A percentile compares a stretch with the other conserved stretches of the same genome.
Conservation (phyloP, 2,329 filamentous ascomycete genomes). For the Venturia aucupariae region DNA sequence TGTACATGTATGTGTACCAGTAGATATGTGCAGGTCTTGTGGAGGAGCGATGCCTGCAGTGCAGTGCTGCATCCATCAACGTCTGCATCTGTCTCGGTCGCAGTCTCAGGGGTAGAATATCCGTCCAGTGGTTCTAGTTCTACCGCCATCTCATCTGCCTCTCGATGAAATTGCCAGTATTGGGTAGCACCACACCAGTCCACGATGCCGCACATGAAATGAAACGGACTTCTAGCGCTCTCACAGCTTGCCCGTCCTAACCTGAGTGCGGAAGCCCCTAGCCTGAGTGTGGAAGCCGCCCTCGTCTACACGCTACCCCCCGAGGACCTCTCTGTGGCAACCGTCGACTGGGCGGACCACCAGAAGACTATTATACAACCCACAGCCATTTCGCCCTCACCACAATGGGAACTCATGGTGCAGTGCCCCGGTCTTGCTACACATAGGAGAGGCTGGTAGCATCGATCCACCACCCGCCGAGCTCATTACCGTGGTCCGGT, state of each 20-base stretch:
- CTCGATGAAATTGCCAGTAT: too few species aligned
- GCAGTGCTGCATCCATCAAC: neutral
- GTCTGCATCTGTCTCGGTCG: neutral
- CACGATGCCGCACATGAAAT: neutral
- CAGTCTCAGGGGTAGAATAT: too few species aligned
- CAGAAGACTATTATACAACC: neutral
- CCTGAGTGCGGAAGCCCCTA: too few species aligned
- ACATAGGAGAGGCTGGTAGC: neutral
- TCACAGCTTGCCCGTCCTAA: too few species aligned
- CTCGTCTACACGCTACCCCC: neutral
- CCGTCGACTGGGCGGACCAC: neutral
- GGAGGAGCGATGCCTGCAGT: too few species aligned
- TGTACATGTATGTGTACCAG: too few species aligned
- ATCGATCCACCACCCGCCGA: neutral
- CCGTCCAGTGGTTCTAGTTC: too few species aligned
- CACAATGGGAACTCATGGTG: neutral
- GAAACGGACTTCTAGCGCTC: neutral
- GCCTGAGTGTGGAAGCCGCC: neutral
- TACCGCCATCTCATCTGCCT: too few species aligned
- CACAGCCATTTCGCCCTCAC: neutral
- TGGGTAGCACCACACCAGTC: too few species aligned
- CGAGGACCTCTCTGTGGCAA: too few species aligned
- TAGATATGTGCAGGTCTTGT: too few species aligned
- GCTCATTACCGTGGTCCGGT: neutral
- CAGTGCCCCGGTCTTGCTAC: neutral